Percentiles rank a stretch among this genome's conserved stretches.
Conservation (phyloP, 2,329 filamentous ascomycete species). For the Aspergillus fructus region DNA sequence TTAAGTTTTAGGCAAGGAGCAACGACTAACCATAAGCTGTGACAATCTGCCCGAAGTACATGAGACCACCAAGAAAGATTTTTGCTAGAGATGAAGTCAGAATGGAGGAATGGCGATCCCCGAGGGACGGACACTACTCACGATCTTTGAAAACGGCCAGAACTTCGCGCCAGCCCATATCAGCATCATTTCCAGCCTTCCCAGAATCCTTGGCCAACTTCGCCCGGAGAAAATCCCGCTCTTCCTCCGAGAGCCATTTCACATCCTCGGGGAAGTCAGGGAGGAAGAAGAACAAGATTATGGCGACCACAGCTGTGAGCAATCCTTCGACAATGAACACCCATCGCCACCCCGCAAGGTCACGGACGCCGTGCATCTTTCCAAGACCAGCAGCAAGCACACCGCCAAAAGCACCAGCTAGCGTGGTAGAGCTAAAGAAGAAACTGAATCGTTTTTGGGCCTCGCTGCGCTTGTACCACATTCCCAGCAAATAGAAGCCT, state of each 20-base stretch:
- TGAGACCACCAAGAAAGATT: conserved; percentile 70
- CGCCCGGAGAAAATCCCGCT: conserved; percentile 64
- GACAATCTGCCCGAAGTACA: conserved; percentile 79
- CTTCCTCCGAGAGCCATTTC: conserved; percentile 70
- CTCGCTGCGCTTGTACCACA: conserved; percentile 81
- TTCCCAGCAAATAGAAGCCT: conserved; percentile 67
- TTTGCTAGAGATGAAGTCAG: conserved; percentile 46
- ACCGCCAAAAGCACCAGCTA: conserved; percentile 63
- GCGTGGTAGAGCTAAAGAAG: conserved; percentile 76
- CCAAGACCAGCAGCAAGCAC: conserved; percentile 61
- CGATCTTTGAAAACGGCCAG: conserved; percentile 67
- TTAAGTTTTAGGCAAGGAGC: background rate
- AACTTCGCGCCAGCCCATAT: conserved; percentile 60
- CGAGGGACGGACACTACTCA: conserved; percentile 22
- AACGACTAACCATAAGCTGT: conserved; percentile 61
- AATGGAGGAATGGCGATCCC: conserved; percentile 15
- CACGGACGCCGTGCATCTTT: conserved; percentile 54
- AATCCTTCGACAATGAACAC: conserved; percentile 62
- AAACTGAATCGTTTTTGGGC: conserved; percentile 90
- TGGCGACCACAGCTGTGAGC: conserved; percentile 61
- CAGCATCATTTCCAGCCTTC: conserved; percentile 61
- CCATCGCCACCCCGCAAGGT: conserved; percentile 59
- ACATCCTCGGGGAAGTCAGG: conserved; percentile 73
- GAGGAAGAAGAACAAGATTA: conserved; percentile 64
- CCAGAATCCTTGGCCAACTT: conserved; percentile 70